A percentile compares a stretch with the other conserved stretches of the same genome.
phyloP scores from a whole-genome alignment of 371 early-diverging fungal genomes.

The Catenaria anguillulae region DNA sequence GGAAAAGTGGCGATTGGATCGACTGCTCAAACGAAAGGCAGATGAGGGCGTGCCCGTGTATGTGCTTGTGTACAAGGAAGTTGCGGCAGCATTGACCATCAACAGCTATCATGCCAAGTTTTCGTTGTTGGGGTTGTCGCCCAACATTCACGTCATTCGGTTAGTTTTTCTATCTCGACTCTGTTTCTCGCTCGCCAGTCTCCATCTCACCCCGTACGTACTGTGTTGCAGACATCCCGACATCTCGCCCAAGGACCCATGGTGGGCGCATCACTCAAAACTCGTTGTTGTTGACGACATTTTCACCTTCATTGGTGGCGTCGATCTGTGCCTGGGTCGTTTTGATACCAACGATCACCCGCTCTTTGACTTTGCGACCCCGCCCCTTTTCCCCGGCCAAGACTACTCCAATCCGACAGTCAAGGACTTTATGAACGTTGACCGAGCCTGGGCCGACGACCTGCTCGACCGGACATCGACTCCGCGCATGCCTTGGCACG shows the following conservation, averaged over 20 bases:
- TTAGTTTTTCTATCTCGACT: no score
- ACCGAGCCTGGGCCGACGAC: constrained; percentile 14
- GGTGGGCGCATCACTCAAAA: constrained; percentile 67
- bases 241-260: no score
- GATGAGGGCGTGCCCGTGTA: constrained; percentile 77
- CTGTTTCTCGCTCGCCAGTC: no score
- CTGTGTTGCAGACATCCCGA: no score
- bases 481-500: constrained; percentile 94
- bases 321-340: constrained; percentile 84
- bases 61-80: constrained; percentile 80
- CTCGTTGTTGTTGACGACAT: constrained; percentile 67
- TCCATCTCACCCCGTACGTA: no score
- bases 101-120: constrained; percentile 39
- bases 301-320: constrained; percentile 76
- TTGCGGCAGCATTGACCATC: constrained; percentile 58
- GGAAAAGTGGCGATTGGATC: constrained; percentile 64
- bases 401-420: constrained; percentile 88
- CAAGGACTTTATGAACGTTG: constrained; percentile 67
- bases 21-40: constrained; percentile 66
- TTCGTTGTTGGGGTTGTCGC: constrained; percentile 57
- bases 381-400: constrained; percentile 61
- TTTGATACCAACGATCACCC: constrained; percentile 71
- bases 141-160: constrained; percentile 42
- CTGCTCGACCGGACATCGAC: constrained; percentile 13
- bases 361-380: constrained; percentile 14